phyloP scores from a whole-genome alignment of 1,284 basidiomycete species.

The Chalciporus sp. region DNA sequence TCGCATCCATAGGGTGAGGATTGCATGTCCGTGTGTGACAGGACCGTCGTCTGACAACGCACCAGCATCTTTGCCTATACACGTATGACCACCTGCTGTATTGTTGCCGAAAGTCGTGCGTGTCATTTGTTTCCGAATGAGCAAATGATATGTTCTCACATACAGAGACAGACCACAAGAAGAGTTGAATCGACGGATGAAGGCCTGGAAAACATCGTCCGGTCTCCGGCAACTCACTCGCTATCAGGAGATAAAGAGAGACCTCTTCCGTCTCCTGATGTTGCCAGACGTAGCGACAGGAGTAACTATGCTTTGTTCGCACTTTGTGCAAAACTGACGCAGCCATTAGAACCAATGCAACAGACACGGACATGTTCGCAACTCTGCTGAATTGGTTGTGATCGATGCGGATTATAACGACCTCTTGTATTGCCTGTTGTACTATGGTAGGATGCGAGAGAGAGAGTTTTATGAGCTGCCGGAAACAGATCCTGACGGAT shows the following conservation, averaged over 20 bases:
- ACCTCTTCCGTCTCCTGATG: constrained; percentile 10
- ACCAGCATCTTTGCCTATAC: constrained; percentile 26
- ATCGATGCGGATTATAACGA: constrained; percentile 19
- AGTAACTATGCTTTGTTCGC: constrained; percentile 9
- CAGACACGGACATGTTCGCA: constrained; percentile 13
- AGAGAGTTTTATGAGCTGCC: constrained; percentile 18
- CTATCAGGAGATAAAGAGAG: constrained; percentile 16
- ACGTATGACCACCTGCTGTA: constrained; percentile 24
- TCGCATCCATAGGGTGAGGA: constrained; percentile 27
- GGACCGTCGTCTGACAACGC: constrained; percentile 7
- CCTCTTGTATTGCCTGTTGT: constrained; percentile 24
- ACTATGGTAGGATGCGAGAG: constrained; percentile 19
- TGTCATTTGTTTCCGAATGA: not conserved
- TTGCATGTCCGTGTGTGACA: not conserved
- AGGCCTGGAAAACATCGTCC: constrained; percentile 19
- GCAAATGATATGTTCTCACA: not conserved
- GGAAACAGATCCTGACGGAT: constrained; percentile 7
- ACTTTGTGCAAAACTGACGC: not conserved
- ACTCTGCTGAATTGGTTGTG: not conserved
- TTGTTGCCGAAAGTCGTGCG: constrained; percentile 16
- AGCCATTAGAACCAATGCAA: constrained; percentile 15
- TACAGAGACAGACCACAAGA: constrained; percentile 9
- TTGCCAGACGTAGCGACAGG: no score
- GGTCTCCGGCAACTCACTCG: constrained; percentile 22
- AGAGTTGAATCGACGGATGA: constrained; percentile 7